Evolutionary conservation across 1,139 yeast species (phyloP).

Genomic region (Scheffersomyces illinoinensis): DNA sequence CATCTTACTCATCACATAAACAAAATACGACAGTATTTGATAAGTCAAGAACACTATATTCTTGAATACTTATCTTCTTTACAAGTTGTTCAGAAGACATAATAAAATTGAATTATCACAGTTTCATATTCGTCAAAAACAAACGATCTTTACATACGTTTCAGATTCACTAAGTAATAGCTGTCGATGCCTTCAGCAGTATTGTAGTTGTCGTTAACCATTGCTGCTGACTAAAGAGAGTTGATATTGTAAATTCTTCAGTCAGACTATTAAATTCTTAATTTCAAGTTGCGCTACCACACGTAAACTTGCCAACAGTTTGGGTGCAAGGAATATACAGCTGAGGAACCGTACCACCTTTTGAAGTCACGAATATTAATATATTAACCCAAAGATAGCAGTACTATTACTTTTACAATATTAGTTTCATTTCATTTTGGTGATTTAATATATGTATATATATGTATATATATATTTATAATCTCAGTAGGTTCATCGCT

Average conservation of each 20-base stretch:
- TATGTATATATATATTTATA: too few relatives aligned
- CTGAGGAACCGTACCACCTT: neutral
- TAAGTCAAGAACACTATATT: neutral
- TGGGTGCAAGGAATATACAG: too few relatives aligned
- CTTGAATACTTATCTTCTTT: neutral
- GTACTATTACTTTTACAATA: too few relatives aligned
- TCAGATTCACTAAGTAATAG: constrained; percentile 23
- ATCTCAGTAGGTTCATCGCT: neutral
- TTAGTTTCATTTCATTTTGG: neutral
- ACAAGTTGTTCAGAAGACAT: neutral
- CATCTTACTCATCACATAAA: neutral
- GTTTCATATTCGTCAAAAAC: neutral
- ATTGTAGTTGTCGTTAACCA: constrained; percentile 8
- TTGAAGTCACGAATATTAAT: neutral
- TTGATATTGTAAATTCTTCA: neutral
- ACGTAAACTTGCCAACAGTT: too few relatives aligned
- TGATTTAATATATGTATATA: too few relatives aligned
- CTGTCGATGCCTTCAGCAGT: constrained; percentile 16
- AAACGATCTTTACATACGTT: constrained; percentile 17
- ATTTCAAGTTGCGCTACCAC: neutral
- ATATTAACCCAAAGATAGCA: too few relatives aligned
- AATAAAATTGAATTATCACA: too few relatives aligned
- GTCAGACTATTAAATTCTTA: neutral
- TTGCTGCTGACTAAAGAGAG: neutral
- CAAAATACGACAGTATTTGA: neutral